Evolutionary conservation across 768 basidiomycete genomes (phyloP), one percentile per base, ranked within the genome.

Genomic region (Albatrellus ellisii): DNA sequence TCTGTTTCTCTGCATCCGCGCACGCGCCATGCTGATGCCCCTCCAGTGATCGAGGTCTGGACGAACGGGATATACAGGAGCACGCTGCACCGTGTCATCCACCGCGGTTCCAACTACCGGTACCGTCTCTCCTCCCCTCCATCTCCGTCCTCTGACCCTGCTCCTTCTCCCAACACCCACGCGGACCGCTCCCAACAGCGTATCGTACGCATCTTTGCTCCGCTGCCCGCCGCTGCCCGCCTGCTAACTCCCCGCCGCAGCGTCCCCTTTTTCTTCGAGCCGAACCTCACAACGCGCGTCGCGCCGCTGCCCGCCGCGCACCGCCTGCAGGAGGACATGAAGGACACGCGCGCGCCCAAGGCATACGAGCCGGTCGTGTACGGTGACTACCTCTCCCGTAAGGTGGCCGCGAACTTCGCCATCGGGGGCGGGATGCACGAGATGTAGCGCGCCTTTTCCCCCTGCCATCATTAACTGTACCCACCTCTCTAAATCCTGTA

Each of bases 221-320:
- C n/a, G 26, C 22, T 8, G 26, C 15, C 6, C 33, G 8, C 11
- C 36, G 8, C 18, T 12, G 39, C 25, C 26, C 53, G n/a, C 48
- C 33, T 10, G 29, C 29, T 18, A 33, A 11, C 6, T 2, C 39
- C 12, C 14, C 24, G 32, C 20, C 35, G 6, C 43, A 88, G 85
- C 7, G 70, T 92, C 15, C 91, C 91, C 0, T 94, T 94, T 63
- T 95, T 95, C 68, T 94, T 85, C 48, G 91, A 94, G 58, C 90
- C 91, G 0, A 87, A 85, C 44, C 89, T 87, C 52, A 65, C 77
- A 45, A 82, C 89, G 0, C 44, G 63, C 2, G 63, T 95, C 36
- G 59, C 67, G 48, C 83, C 88, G 1, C 62, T 92, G 5, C 63
- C 66, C 4, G 77, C 77, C 5, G 77, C 75, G 0, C 52, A 68